These are phyloP conservation scores for Cordyceps javanica DNA, from an alignment of 2,329 filamentous ascomycete species.

Conservation along the genomic window DNA sequence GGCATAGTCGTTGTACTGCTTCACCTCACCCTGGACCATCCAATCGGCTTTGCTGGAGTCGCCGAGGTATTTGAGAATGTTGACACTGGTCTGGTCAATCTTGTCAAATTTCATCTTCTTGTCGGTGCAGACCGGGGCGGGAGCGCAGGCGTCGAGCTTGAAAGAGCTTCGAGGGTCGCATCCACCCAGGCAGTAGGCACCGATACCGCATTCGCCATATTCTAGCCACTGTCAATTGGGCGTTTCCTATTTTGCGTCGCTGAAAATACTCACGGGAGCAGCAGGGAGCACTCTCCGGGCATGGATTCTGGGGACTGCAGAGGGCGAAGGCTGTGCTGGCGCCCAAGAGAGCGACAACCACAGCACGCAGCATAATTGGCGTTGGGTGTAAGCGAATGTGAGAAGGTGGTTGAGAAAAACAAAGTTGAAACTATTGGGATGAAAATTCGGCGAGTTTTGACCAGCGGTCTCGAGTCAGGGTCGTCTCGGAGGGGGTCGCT, in stretches of 20 bases:
- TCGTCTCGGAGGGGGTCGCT: not conserved
- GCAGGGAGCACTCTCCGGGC: conserved; percentile 67
- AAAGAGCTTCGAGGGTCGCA: conserved; percentile 86
- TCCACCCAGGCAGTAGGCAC: conserved; percentile 91
- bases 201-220: conserved; percentile 88
- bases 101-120: conserved; percentile 67
- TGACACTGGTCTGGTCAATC: conserved; percentile 56
- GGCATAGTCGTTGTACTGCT: conserved; percentile 60
- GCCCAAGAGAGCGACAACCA: conserved; percentile 27
- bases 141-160: conserved; percentile 76
- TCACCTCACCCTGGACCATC: conserved; percentile 76
- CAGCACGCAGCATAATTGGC: conserved; percentile 27
- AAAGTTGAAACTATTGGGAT: too few relatives aligned
- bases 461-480: not conserved
- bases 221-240: conserved; percentile 42
- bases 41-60: conserved; percentile 76
- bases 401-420: not conserved
- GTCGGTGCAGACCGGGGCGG: conserved; percentile 74
- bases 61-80: conserved; percentile 79
- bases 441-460: too few relatives aligned
- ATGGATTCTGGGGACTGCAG: conserved; percentile 51
- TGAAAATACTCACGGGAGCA: conserved; percentile 62
- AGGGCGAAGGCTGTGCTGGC: conserved; percentile 25
- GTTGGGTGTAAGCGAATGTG: not conserved
- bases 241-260: too few relatives aligned